These are phyloP conservation scores for Sparassis latifolia DNA, from an alignment of 1,284 basidiomycete genomes.

Conservation along the genomic window DNA sequence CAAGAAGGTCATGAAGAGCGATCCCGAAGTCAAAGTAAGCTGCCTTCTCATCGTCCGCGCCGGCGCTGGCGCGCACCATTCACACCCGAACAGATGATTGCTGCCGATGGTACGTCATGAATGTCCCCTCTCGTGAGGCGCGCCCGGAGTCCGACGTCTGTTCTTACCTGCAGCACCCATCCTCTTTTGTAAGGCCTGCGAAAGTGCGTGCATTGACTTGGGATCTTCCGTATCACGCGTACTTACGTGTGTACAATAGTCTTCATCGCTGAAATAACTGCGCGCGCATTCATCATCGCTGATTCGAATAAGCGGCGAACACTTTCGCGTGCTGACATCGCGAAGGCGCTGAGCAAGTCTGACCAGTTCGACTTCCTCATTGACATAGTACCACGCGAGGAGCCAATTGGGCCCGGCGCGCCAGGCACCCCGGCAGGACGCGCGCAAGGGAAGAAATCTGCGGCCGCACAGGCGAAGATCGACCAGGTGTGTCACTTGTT, in stretches of 20 bases:
- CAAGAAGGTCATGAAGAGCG: slow-evolving; percentile 98
- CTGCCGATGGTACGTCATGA: slow-evolving; percentile 69
- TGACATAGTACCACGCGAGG: slow-evolving; percentile 86
- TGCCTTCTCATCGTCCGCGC: background rate
- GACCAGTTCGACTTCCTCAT: slow-evolving; percentile 94
- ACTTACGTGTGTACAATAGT: slow-evolving; percentile 42
- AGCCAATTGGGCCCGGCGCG: slow-evolving; percentile 29
- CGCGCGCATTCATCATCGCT: slow-evolving; percentile 88
- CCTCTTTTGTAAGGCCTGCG: slow-evolving; percentile 92
- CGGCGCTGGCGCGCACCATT: background rate
- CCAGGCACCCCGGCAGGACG: slow-evolving; percentile 11
- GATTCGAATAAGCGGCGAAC: slow-evolving; percentile 91
- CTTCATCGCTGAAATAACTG: slow-evolving; percentile 92
- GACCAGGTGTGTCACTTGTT: slow-evolving; percentile 9
- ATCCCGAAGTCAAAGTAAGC: slow-evolving; percentile 89
- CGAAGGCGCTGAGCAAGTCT: slow-evolving; percentile 81
- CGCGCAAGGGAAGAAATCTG: slow-evolving; percentile 21
- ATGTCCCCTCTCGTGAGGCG: slow-evolving; percentile 1
- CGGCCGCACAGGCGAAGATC: slow-evolving; percentile 11
- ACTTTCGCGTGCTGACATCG: slow-evolving; percentile 84
- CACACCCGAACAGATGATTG: slow-evolving; percentile 72
- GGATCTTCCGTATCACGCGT: slow-evolving; percentile 1
- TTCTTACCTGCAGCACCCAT: slow-evolving; percentile 62
- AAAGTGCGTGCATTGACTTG: slow-evolving; percentile 56
- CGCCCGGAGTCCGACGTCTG: slow-evolving; percentile 1